A percentile compares a stretch with the other conserved stretches of the same genome.
These are phyloP conservation scores for Boletus subparvulus DNA, from an alignment of 768 basidiomycete genomes.

Conservation along the genomic window DNA sequence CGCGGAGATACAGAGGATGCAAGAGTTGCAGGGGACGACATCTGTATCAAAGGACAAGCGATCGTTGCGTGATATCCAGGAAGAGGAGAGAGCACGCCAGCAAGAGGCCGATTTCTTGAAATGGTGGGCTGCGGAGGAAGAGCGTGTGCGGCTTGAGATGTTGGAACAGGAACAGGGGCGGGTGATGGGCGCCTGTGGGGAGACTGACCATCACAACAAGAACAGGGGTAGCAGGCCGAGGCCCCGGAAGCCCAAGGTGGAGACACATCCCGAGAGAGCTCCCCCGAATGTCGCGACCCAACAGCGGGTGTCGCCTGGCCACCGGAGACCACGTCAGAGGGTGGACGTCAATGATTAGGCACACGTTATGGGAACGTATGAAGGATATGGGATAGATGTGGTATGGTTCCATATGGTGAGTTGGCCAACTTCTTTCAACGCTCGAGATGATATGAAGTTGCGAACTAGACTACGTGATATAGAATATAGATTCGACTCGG, in stretches of 20 bases:
- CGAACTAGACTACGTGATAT: background rate
- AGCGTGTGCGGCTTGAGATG: slow-evolving; percentile 57
- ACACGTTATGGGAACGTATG: background rate
- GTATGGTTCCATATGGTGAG: background rate
- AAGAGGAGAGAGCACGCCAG: slow-evolving; percentile 68
- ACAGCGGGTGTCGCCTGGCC: slow-evolving; percentile 1
- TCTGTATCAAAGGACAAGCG: slow-evolving; percentile 48
- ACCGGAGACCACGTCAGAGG: background rate
- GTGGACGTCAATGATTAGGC: background rate
- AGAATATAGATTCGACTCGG: background rate
- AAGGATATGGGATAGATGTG: slow-evolving; percentile 1
- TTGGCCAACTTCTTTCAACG: background rate
- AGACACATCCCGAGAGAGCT: background rate
- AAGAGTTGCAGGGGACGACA: slow-evolving; percentile 52
- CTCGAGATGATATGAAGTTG: background rate
- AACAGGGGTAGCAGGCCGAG: slow-evolving; percentile 1
- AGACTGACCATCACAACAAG: background rate
- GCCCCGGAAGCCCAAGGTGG: slow-evolving; percentile 11
- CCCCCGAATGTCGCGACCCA: background rate
- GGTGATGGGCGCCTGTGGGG: background rate
- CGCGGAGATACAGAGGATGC: slow-evolving; percentile 79
- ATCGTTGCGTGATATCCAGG: slow-evolving; percentile 80
- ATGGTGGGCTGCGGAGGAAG: slow-evolving; percentile 90
- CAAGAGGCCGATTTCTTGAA: slow-evolving; percentile 78
- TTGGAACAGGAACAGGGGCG: background rate